Evolutionary conservation across 306 rosid genomes (phyloP), one percentile per base, ranked within the genome.

Genomic region (Acacia crassicarpa): DNA sequence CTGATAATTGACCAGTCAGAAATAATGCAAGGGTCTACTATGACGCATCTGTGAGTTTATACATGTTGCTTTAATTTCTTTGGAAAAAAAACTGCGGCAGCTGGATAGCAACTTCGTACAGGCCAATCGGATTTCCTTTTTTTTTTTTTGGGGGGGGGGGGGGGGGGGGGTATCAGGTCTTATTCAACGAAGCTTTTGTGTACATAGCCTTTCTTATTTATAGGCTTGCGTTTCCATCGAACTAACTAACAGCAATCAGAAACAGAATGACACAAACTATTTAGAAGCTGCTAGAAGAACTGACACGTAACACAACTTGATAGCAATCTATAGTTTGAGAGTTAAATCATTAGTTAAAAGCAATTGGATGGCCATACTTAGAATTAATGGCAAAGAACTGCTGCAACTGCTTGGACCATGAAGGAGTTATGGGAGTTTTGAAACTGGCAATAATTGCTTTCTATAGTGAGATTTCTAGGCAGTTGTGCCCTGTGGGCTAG

Each of bases 1-100:
- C 49, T 72, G 38, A 67, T 80, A 49, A 62, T 49, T 10, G 38
- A 71, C 51, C 27, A 15, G 49, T 71, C 82, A 84, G 51, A 63
- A 79, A 46, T 43, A 53, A 38, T 71, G 66, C 72, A 61, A 79
- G 5, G 66, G 56, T 67, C 61, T 38, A 44, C 40, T 61, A 4
- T 63, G 69, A 75, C 62, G 48, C 75, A 32, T 51, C 17, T 40
- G 16, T 75, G 69, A 54, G 20, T 73, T 54, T n/a, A 20, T 23
- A 65, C 6, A 6, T 48, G 45, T 71, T 59, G 35, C 35, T 75
- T 76, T n/a, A 58, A 58, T 66, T 74, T 45, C 51, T 72, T 17
- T 17, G 71, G 68, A 25, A 33, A 59, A 73, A 73, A 38, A 38
- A 38, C 41, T 6, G 41, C 8, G 8, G 41, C 8, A 1, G 41